phyloP scores from a whole-genome alignment of 2,329 filamentous ascomycete species.

The Plectosphaerella plurivora region DNA sequence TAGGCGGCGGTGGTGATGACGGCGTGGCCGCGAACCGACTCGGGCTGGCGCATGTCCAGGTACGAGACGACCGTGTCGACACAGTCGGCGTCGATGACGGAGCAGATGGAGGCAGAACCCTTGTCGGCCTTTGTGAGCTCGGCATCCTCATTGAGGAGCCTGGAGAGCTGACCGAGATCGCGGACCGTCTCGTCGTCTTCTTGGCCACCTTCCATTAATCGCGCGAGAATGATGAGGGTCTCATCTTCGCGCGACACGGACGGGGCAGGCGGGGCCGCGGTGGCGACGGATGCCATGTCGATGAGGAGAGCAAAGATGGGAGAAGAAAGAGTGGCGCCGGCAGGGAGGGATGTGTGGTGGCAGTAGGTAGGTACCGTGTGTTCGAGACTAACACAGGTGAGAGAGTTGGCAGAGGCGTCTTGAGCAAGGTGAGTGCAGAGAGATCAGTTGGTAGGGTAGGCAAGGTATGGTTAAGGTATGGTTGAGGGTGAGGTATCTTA shows the following conservation, averaged over 20 bases:
- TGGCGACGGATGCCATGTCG: conserved; percentile 28
- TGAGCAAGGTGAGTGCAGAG: background rate
- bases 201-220: conserved; percentile 84
- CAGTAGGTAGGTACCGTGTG: background rate
- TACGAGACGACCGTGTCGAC: conserved; percentile 83
- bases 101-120: conserved; percentile 46
- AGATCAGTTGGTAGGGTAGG: too few relatives aligned
- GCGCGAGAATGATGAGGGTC: conserved; percentile 75
- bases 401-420: conserved; percentile 3
- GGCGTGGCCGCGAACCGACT: conserved; percentile 73
- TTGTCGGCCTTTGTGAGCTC: conserved; percentile 30
- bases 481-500: too few relatives aligned
- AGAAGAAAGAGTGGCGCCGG: background rate
- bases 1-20: conserved; percentile 79
- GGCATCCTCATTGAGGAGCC: conserved; percentile 53
- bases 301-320: conserved; percentile 1
- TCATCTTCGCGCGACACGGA: conserved; percentile 49
- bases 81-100: conserved; percentile 66
- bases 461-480: too few relatives aligned
- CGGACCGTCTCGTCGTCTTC: conserved; percentile 69
- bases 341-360: conserved; percentile 3
- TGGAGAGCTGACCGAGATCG: conserved; percentile 55
- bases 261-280: conserved; percentile 21
- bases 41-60: conserved; percentile 76
- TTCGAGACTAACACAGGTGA: background rate